A percentile compares a stretch with the other conserved stretches of the same genome.
Conservation (phyloP, 2,329 filamentous ascomycete species). For the Trichophaea hybrida region DNA sequence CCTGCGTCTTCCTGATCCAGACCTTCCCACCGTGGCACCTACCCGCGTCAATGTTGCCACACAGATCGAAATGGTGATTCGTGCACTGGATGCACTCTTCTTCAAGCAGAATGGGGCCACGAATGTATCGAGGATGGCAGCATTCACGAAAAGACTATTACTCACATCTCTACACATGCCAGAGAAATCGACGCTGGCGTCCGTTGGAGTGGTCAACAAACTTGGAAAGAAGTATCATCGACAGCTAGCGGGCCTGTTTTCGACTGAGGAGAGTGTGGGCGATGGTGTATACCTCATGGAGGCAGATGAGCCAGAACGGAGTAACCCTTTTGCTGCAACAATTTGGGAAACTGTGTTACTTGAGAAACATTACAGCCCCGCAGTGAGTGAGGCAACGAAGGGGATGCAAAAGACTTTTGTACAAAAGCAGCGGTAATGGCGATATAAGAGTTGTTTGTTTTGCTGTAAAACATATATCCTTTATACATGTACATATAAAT, state of each 20-base stretch:
- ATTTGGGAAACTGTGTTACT: conserved; percentile 90
- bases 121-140: conserved; percentile 58
- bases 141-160: conserved; percentile 85
- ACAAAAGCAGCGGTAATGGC: not conserved
- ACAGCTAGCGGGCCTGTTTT: conserved; percentile 77
- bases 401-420: conserved; percentile 47
- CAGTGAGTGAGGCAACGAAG: conserved; percentile 61
- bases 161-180: conserved; percentile 69
- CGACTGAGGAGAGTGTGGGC: conserved; percentile 82
- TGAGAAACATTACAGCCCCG: conserved; percentile 70
- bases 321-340: conserved; percentile 79
- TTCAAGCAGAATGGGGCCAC: conserved; percentile 33
- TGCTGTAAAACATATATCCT: too few species aligned
- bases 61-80: conserved; percentile 78
- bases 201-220: conserved; percentile 62
- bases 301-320: conserved; percentile 61
- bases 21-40: conserved; percentile 25
- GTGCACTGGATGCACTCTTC: conserved; percentile 68
- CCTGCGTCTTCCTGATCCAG: conserved; percentile 53
- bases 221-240: conserved; percentile 67
- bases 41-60: conserved; percentile 73
- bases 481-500: too few species aligned
- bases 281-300: conserved; percentile 73
- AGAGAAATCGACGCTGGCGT: conserved; percentile 72
- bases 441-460: too few species aligned